Evolutionary conservation across 2,329 filamentous ascomycete species (phyloP), one percentile per base, ranked within the genome.

Genomic region (Pyrenophora tritici-repentis): DNA sequence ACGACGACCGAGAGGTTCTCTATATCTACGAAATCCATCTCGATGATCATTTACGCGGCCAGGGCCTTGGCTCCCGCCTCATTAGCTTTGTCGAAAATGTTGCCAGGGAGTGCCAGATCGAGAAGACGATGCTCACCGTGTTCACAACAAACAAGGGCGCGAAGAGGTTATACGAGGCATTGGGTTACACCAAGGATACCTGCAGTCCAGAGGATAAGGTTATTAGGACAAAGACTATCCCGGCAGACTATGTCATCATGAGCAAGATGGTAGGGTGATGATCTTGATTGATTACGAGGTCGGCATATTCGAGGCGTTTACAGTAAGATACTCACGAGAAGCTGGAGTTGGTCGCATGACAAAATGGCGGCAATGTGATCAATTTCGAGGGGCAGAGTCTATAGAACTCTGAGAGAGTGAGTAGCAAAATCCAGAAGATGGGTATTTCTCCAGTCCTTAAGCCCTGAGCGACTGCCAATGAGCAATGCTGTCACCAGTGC

Each of bases 1-100:
- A 71, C 36, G 45, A 62, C 13, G 40, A 66, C n/a, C 68, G 68
- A n/a, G 78, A 85, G 0, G 88, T 91, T 2, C 67, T 91, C 16
- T 93, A 91, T 71, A 86, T 89, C 70, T 93, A 91, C 68, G 89
- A 93, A 73, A 84, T 93, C 31, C 89, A 93, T 65, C 79, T 92
- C 3, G 72, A 77, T 32, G 73, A 78, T 1, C 72, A 76, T 1
- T 68, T 88, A 4, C 81, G 83, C 59, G 80, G 86, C 75, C 83
- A 70, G 12, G 87, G 88, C 0, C 74, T 92, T 2, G 87, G 85
- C 1, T 76, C 67, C 10, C 73, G 79, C 10, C 76, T 92, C 33
- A 83, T 92, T 76, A 64, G 71, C 1, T 74, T 83, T 51, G 79
- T 84, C 6, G 79, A 81, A 39, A 66, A 67, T 4, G 76, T 86